These are phyloP conservation scores for Calonectria ilicicola DNA, from an alignment of 2,329 filamentous ascomycete species.

Conservation along the genomic window DNA sequence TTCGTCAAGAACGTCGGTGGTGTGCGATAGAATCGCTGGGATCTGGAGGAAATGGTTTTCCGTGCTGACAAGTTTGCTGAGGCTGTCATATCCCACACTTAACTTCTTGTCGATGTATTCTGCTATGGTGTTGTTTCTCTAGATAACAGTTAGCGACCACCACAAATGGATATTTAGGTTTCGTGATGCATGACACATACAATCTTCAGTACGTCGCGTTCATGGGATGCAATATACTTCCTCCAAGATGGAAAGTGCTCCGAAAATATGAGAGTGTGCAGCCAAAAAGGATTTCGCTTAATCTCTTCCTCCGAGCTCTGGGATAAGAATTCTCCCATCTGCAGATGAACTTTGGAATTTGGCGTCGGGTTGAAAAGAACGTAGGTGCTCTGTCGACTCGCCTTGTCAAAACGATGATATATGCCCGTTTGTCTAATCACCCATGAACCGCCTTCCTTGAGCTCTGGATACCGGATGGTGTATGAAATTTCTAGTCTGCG, in stretches of 20 bases:
- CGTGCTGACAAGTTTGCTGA: not conserved
- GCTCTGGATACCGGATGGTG: not conserved
- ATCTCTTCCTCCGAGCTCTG: not conserved
- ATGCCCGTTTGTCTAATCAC: slow-evolving; percentile 3
- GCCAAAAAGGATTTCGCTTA: not conserved
- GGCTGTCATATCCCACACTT: not conserved
- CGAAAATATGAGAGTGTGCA: not conserved
- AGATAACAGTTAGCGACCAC: not conserved
- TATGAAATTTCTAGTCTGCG: not conserved
- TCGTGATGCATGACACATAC: not conserved
- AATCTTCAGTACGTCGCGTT: not conserved
- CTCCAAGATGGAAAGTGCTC: not conserved
- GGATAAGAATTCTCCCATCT: not conserved
- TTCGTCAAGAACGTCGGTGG: not conserved
- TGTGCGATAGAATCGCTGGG: not conserved
- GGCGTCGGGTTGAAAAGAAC: not conserved
- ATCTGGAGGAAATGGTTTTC: slow-evolving; percentile 11
- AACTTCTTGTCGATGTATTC: not conserved
- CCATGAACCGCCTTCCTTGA: not conserved
- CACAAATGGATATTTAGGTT: not conserved
- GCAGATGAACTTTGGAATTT: not conserved
- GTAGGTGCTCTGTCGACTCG: not conserved
- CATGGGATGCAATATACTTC: not conserved
- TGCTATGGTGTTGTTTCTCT: not conserved
- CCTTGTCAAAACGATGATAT: not conserved